Evolutionary conservation across 352 stramenopile species (phyloP), one percentile per base, ranked within the genome.

Genomic region (Globisporangium lucens): DNA sequence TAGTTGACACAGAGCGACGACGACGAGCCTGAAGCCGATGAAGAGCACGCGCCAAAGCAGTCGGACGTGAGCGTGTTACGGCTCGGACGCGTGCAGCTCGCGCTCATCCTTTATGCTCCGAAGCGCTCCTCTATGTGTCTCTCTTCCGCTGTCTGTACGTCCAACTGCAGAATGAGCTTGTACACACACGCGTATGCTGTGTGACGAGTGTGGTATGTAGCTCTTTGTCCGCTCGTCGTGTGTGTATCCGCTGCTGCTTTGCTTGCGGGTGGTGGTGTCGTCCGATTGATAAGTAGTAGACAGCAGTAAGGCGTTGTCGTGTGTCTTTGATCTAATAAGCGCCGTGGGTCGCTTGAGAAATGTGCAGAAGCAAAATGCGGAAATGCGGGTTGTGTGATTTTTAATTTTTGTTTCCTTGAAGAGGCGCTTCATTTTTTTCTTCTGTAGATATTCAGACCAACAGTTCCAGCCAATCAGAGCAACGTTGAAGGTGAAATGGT

Each of bases 1-100:
- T 93, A 91, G 61, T 75, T 88, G 53, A 93, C 75, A 47, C 85
- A 93, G 1, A 93, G 68, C 38, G 79, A 77, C 30, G 24, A 33
- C 2, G 51, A 33, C 2, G 61, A 59, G 0, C 36, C 5, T 43
- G 66, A 65, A 13, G 47, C n/a, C 2, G 56, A 12, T 29, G 72
- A 56, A 12, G 43, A 30, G 59, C 85, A 93, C 15, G 65, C 69
- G 27, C 70, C 76, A 65, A 76, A 89, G 73, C 83, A 93, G 53
- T 73, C 68, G 61, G 78, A 85, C 8, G 80, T 78, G 12, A 93
- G 82, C 69, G 80, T 89, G 66, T 88, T 93, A 29, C 64, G 66
- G 22, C 43, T 43, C 30, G 82, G 79, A n/a, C 68, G 72, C 27
- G 55, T 51, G 59, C 85, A 93, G 22, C 8, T 46, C 49, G 35